Conservation (phyloP, 2,329 filamentous ascomycete species). For the Aspergillus unguis region DNA sequence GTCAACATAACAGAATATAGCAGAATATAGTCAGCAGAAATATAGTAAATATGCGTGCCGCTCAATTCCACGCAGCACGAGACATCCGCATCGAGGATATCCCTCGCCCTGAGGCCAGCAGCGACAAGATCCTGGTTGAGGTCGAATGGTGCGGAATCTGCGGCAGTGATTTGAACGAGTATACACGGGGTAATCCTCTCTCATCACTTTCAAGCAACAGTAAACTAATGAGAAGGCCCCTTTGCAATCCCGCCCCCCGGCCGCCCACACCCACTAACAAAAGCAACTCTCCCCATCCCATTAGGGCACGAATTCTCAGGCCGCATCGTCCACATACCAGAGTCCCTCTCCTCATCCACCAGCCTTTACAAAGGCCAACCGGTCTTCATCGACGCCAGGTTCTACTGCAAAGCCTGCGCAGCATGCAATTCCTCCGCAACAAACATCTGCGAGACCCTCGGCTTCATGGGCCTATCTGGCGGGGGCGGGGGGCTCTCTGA, state of each 20-base stretch:
- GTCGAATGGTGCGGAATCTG: constrained; percentile 19
- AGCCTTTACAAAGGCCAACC: constrained; percentile 2
- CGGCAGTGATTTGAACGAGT: constrained; percentile 14
- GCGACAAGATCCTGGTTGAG: constrained; percentile 9
- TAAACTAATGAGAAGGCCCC: constrained; percentile 4
- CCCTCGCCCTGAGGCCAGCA: neutral
- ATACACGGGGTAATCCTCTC: constrained; percentile 2
- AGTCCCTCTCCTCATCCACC: neutral
- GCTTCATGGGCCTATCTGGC: constrained; percentile 14
- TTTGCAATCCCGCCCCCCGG: constrained; percentile 2
- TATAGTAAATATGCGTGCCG: constrained; percentile 9
- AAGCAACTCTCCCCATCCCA: constrained; percentile 7
- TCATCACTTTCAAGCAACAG: neutral
- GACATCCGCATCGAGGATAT: constrained; percentile 13
- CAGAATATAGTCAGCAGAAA: too few relatives aligned
- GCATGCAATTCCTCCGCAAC: constrained; percentile 6
- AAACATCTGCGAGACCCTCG: constrained; percentile 12
- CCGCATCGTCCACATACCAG: constrained; percentile 5
- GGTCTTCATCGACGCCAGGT: constrained; percentile 15
- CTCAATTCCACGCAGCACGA: constrained; percentile 10
- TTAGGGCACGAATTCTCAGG: constrained; percentile 16
- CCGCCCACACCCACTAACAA: constrained; percentile 11
- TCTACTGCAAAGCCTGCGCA: constrained; percentile 10
- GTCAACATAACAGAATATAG: too few relatives aligned
- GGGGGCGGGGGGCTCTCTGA: constrained; percentile 13